These are phyloP conservation scores for Akanthomyces lecanii DNA, from an alignment of 2,329 filamentous ascomycete genomes.

Conservation along the genomic window DNA sequence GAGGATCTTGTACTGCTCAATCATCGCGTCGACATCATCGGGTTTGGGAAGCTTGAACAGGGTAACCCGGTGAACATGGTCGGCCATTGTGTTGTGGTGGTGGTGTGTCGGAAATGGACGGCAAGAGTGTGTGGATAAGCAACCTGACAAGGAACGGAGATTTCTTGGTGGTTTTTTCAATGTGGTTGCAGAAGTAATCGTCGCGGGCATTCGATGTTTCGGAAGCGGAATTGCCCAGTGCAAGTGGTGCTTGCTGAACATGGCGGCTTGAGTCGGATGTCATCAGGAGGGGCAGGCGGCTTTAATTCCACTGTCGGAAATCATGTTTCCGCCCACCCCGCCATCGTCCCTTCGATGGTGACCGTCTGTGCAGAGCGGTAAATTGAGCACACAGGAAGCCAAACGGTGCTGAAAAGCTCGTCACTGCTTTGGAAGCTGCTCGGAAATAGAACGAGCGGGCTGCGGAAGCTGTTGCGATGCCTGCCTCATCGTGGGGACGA, in stretches of 20 bases:
- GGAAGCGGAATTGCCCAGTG: background rate
- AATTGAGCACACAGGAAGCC: no score
- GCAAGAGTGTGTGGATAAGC: background rate
- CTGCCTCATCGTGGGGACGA: background rate
- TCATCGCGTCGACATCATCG: constrained; percentile 40
- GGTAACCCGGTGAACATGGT: constrained; percentile 45
- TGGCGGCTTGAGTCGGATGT: constrained; percentile 7
- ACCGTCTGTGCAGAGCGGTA: no score
- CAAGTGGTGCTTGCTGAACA: background rate
- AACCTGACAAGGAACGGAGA: background rate
- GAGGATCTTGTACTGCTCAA: constrained; percentile 43
- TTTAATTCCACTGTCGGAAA: background rate
- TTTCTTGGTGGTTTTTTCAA: background rate
- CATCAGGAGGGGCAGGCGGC: background rate
- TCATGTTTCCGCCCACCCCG: constrained; percentile 3
- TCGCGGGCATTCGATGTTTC: background rate
- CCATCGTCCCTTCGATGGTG: background rate
- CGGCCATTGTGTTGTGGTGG: constrained; percentile 28
- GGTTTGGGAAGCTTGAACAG: constrained; percentile 50
- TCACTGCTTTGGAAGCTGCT: no score
- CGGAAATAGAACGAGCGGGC: background rate
- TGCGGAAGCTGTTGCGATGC: no score
- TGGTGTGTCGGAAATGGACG: background rate
- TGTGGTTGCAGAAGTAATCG: background rate
- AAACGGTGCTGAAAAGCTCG: no score